Conservation (phyloP, 495 filamentous ascomycete species). For the Aspergillus sparsus region DNA sequence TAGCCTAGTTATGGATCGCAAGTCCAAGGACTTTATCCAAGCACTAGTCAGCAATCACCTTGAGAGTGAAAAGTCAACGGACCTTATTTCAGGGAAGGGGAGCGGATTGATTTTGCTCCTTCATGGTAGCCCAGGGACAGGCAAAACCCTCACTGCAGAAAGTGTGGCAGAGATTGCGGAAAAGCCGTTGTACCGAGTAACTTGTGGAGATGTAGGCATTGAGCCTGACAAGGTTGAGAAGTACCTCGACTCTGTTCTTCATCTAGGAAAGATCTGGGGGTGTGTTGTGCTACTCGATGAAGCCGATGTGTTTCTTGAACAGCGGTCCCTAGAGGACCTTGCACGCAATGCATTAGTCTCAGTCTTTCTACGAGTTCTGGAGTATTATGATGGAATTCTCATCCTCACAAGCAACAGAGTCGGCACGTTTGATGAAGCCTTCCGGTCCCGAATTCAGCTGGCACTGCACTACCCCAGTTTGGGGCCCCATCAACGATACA, state of each 20-base stretch:
- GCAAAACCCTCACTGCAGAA: slow-evolving; percentile 42
- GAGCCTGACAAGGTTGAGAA: slow-evolving; percentile 40
- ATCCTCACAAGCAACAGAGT: slow-evolving; percentile 46
- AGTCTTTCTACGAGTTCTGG: slow-evolving; percentile 57
- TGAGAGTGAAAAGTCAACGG: slow-evolving; percentile 29
- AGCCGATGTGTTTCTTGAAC: slow-evolving; percentile 57
- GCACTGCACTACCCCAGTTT: slow-evolving; percentile 10
- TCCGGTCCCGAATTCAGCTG: slow-evolving; percentile 53
- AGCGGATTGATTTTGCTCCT: slow-evolving; percentile 53
- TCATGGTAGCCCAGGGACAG: slow-evolving; percentile 51
- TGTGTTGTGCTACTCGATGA: slow-evolving; percentile 57
- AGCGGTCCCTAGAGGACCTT: slow-evolving; percentile 41
- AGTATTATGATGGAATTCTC: slow-evolving; percentile 54
- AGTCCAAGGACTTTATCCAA: slow-evolving; percentile 54
- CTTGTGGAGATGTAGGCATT: slow-evolving; percentile 40
- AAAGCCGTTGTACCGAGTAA: slow-evolving; percentile 33
- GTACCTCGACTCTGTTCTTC: slow-evolving; percentile 44
- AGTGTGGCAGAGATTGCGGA: slow-evolving; percentile 31
- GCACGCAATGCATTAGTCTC: slow-evolving; percentile 51
- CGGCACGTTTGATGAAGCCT: slow-evolving; percentile 50
- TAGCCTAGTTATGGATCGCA: slow-evolving; percentile 48
- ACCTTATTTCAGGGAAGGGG: slow-evolving; percentile 28
- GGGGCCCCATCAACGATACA: background rate
- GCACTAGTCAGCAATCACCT: slow-evolving; percentile 47
- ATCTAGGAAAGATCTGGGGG: slow-evolving; percentile 46